A percentile compares a stretch with the other conserved stretches of the same genome.
phyloP scores from a whole-genome alignment of 139 green algal genomes.

The Spirogloea muscicola region DNA sequence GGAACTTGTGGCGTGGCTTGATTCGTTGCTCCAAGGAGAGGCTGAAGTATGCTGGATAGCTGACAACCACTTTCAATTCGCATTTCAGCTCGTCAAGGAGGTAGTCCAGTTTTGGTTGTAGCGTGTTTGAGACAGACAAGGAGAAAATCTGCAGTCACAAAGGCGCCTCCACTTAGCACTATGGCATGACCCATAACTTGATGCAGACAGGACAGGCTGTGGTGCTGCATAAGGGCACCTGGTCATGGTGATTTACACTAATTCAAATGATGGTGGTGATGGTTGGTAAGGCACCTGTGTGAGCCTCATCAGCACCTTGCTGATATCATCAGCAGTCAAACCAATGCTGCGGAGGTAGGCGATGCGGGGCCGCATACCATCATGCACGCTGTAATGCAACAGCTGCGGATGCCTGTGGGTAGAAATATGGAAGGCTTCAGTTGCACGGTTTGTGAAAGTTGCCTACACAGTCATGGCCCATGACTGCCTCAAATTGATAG shows the following conservation, averaged over 20 bases:
- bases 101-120: constrained; percentile 71
- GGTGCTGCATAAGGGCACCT: too few species aligned
- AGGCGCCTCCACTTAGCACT: too few species aligned
- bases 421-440: too few species aligned
- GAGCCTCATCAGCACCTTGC: constrained; percentile 49
- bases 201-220: too few species aligned
- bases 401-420: constrained; percentile 51
- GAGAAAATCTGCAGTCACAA: constrained; percentile 60
- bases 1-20: constrained; percentile 23
- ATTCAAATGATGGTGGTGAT: too few species aligned
- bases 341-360: constrained; percentile 55
- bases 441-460: too few species aligned
- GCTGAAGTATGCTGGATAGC: constrained; percentile 69
- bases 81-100: constrained; percentile 58
- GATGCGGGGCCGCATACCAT: constrained; percentile 42
- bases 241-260: too few species aligned
- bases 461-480: too few species aligned
- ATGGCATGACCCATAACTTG: too few species aligned
- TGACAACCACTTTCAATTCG: constrained; percentile 49
- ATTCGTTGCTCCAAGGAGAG: constrained; percentile 61
- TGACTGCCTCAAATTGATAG: too few species aligned
- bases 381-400: constrained; percentile 61
- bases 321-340: constrained; percentile 53
- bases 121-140: constrained; percentile 55
- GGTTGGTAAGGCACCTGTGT: constrained; percentile 53